Evolutionary conservation across 202 grass and related monocot species (phyloP), one percentile per base, ranked within the genome.

Genomic region (Schoenoplectus tabernaemontani): DNA sequence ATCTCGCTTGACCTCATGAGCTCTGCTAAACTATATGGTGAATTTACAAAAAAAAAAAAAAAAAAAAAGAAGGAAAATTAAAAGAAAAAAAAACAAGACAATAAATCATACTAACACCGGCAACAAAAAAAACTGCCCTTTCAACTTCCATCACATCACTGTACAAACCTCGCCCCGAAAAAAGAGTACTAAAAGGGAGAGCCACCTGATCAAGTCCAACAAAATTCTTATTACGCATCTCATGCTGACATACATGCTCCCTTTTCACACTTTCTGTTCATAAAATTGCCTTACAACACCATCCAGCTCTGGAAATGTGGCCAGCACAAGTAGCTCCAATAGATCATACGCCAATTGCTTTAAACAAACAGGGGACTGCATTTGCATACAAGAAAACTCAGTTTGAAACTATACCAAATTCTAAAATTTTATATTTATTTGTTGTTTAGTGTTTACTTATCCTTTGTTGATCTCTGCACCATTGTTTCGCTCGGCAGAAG

Each of bases 311-410:
- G 96, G 96, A 57, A 99, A 99, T 33, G 82, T 53, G 2, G 86
- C 72, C 54, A 95, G 85, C 82, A 88, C 74, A 43, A 99, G 85
- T 50, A 99, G 85, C 86, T 99, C 92, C 48, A 99, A 71, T 63
- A 99, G 86, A 81, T 93, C 96, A 59, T 90, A 86, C 9, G 96
- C 85, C 72, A 99, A 83, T 81, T 93, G 90, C 88, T 92, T 99
- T 68, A 99, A 86, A 64, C 96, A 99, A 84, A 99, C 78, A 7
- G 90, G 84, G 36, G 96, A 99, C 96, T 99, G 96, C 56, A 99
- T 1, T 78, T 78, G 19, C 10, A 78, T 60, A 32, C 12, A 46
- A 59, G 57, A 84, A 4, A 77, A 61, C 58, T 63, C 44, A 56
- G 11, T 39, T 41, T 33, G 3, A 44, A 80, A 64, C 38, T 64